phyloP scores from a whole-genome alignment of 305 asterid genomes.

The Nicotiana rustica region DNA sequence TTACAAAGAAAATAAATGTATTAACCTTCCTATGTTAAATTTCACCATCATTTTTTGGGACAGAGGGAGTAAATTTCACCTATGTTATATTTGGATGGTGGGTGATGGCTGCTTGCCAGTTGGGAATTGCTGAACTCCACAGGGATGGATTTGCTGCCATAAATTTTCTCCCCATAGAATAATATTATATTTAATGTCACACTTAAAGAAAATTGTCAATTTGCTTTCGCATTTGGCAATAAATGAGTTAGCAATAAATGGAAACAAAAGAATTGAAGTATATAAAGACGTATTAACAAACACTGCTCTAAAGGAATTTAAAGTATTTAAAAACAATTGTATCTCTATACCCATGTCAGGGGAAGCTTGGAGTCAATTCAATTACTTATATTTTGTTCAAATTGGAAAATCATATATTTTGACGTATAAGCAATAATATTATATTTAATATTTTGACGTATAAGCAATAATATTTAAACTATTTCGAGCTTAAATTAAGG shows the following conservation, averaged over 20 bases:
- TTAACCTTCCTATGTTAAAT: too few species aligned
- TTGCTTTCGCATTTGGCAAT: slow-evolving; percentile 8
- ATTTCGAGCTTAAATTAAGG: not conserved
- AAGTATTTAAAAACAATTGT: not conserved
- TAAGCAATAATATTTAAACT: not conserved
- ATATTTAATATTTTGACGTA: not conserved
- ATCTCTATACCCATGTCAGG: not conserved
- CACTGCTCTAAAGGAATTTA: slow-evolving; percentile 15
- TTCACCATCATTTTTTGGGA: too few species aligned
- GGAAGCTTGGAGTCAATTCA: not conserved
- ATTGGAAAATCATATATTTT: not conserved
- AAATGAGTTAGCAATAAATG: slow-evolving; percentile 26
- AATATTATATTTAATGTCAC: not conserved
- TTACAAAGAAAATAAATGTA: too few species aligned
- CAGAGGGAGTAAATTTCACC: too few species aligned
- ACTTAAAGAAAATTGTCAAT: not conserved
- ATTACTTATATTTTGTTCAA: not conserved
- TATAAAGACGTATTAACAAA: slow-evolving; percentile 13
- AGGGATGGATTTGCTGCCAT: not conserved
- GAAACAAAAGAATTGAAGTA: not conserved
- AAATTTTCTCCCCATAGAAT: not conserved
- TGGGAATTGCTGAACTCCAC: not conserved
- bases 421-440: too few species aligned
- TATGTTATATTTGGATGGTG: not conserved
- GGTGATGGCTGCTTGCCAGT: slow-evolving; percentile 19